Base-by-base conservation (phyloP, 176 grass and related monocot genomes). In the Alloteropsis semialata region DNA sequence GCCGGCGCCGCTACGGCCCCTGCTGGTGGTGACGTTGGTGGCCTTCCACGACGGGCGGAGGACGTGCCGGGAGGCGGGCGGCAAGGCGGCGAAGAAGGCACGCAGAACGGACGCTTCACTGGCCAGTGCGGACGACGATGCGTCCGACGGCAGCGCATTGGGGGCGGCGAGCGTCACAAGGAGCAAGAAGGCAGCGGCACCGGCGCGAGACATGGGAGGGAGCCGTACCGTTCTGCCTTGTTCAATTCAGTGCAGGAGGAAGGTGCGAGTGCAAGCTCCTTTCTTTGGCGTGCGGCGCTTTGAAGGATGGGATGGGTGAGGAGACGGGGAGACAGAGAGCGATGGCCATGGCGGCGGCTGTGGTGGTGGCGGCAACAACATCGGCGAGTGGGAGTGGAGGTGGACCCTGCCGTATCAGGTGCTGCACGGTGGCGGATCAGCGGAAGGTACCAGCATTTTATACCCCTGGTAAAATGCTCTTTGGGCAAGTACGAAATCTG, bases 61-160 rank as follows among this genome's bases (percentile, higher is more conserved):
- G 56, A 72, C n/a, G 42, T 32, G 67, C 64, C 65, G 91, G n/a
- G 88, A 90, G 1, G 74, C 51, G 0, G 5, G 51, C 5, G 88
- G 50, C 13, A 93, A 88, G 51, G 79, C 49, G 24, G 72, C 38
- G 59, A 87, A 71, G 91, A 93, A 93, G 53, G 78, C 79, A 22
- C 74, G 70, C 51, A 93, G 88, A 71, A 81, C 39, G 29, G 33
- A 17, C 9, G 75, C 13, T 0, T 29, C 71, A 10, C 71, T 22
- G 34, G 46, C 19, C 17, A 38, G 28, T 19, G 24, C 7, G 17
- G 65, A 49, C 56, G 43, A 5, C 33, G n/a, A n/a, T n/a, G 82
- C 11, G 50, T 54, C 2, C 14, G 37, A 27, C 21, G 74, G 36
- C 22, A 38, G 50, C 45, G 56, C 41, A 1, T 5, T 9, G 72